Percentiles rank a stretch among this genome's conserved stretches.
These are phyloP conservation scores for Colletotrichum sojae DNA, from an alignment of 2,329 filamentous ascomycete genomes.

Conservation along the genomic window DNA sequence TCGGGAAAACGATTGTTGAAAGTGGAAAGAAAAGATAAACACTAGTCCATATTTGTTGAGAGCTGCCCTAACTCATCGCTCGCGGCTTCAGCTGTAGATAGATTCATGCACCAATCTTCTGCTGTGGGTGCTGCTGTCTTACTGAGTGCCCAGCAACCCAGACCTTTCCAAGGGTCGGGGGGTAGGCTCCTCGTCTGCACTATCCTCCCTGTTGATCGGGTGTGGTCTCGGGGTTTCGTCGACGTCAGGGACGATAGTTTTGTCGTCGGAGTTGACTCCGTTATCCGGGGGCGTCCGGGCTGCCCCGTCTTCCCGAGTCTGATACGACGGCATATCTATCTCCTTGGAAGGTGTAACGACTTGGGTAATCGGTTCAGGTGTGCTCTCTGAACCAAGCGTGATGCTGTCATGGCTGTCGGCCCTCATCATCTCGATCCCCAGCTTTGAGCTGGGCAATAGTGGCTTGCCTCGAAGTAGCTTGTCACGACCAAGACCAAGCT, in stretches of 20 bases:
- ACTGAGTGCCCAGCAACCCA: constrained; percentile 11
- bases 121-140: constrained; percentile 38
- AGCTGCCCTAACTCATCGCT: neutral
- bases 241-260: constrained; percentile 43
- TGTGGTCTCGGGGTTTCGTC: constrained; percentile 62
- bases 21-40: constrained; percentile 36
- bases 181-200: constrained; percentile 56
- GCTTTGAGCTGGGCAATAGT: constrained; percentile 83
- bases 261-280: constrained; percentile 42
- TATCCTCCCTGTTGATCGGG: constrained; percentile 41
- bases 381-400: constrained; percentile 64
- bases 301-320: constrained; percentile 43
- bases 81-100: constrained; percentile 5
- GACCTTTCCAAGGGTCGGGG: constrained; percentile 51
- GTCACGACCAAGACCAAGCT: constrained; percentile 72
- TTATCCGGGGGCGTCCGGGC: constrained; percentile 49
- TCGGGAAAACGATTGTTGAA: constrained; percentile 32
- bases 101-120: constrained; percentile 5
- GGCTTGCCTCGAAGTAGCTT: constrained; percentile 68
- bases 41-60: constrained; percentile 19
- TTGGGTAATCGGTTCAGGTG: constrained; percentile 66
- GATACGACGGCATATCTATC: constrained; percentile 49
- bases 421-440: constrained; percentile 97
- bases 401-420: constrained; percentile 94
- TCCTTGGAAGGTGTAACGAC: constrained; percentile 66